Conservation (phyloP, 2,329 filamentous ascomycete species). For the Lecanosticta acicola region DNA sequence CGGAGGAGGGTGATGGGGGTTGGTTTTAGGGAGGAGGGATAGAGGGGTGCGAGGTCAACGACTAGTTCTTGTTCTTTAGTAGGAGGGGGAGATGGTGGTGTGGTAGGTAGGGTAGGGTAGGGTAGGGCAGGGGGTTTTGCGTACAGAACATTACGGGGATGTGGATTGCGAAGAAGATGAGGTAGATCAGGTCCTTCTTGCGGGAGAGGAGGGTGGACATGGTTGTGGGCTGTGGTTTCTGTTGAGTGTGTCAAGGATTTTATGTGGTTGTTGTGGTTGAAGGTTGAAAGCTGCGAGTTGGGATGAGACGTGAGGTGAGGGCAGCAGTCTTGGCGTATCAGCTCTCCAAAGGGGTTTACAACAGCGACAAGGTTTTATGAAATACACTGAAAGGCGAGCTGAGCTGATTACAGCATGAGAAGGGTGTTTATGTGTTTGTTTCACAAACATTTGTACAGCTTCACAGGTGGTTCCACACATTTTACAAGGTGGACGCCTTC, state of each 20-base stretch:
- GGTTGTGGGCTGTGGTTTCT: constrained; percentile 2
- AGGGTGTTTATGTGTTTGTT: too few relatives aligned
- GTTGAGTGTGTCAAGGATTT: neutral
- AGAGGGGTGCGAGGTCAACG: constrained; percentile 57
- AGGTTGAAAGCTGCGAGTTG: neutral
- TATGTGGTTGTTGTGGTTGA: neutral
- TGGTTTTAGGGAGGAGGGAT: constrained; percentile 49
- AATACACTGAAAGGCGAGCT: too few relatives aligned
- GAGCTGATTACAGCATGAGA: too few relatives aligned
- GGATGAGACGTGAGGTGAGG: neutral
- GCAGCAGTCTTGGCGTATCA: neutral
- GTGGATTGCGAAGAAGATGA: constrained; percentile 58
- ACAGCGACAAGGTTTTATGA: neutral
- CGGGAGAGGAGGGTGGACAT: constrained; percentile 29
- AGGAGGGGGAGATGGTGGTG: neutral
- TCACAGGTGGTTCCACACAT: too few relatives aligned
- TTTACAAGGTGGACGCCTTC: too few relatives aligned
- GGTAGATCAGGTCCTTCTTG: constrained; percentile 45
- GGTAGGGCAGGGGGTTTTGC: constrained; percentile 22
- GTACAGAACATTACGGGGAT: constrained; percentile 57
- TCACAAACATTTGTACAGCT: too few relatives aligned
- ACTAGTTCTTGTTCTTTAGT: constrained; percentile 36
- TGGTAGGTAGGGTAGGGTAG: constrained; percentile 2
- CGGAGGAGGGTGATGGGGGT: constrained; percentile 47
- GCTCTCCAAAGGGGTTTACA: neutral